Base-by-base conservation (phyloP, 306 rosid genomes). In the Lupinus albus region DNA sequence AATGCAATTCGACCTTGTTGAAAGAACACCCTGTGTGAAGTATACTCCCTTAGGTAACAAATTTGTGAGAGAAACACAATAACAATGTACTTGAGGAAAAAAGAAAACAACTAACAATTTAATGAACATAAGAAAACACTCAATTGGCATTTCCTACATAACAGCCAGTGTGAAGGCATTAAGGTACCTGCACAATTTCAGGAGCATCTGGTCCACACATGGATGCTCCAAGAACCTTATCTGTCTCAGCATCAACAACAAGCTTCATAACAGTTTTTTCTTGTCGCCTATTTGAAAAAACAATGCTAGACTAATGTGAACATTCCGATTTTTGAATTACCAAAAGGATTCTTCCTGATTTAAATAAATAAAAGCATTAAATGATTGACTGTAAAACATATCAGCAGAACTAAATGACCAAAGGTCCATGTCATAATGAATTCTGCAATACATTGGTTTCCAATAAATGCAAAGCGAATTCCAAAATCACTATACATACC, bases 131-230 rank as follows among this genome's bases (percentile, higher is more conserved):
- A 17, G 15, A 51, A 38, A 47, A 38, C 61, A 58, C 14, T 47
- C 12, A 48, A 61, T 12, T 20, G 51, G 44, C 58, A 53, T 69
- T 65, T 41, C 64, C 42, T 38, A 38, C 50, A 21, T 36, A 38
- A 48, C 52, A 68, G 28, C 46, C 42, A 14, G 50, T 42, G 54
- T 20, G 61, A 30, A 76, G 42, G 25, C 73, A 67, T 16, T 16
- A 63, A 12, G 15, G 48, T 83, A 89, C 99, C 99, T 93, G 99
- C 35, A 93, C 64, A 76, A 93, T 84, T 84, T 93, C 99, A 78
- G 99, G 87, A 0, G 99, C 79, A 83, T 93, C 99, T n/a, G 97
- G 97, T 9, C 99, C 99, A 48, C 88, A 84, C 97, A 93, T 93
- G 59, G 92, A 90, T 44, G 94, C 97, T 18, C 97, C 99, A 54